Conservation (phyloP, 768 basidiomycete genomes). For the Kwoniella mangroviensis region DNA sequence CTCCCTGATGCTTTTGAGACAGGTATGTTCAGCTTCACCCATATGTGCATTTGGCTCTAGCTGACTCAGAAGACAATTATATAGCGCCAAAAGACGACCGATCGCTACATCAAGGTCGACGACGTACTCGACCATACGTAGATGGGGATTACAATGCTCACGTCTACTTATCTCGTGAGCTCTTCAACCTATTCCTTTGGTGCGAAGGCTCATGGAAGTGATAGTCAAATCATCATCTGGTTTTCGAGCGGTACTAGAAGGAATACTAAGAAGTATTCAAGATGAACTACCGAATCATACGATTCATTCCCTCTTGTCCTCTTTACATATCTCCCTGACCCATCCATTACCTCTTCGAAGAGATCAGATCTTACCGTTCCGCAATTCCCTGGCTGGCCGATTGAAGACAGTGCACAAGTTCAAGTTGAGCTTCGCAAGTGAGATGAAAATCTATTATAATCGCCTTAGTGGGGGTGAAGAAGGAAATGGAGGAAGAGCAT, state of each 20-base stretch:
- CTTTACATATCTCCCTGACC: conserved; percentile 81
- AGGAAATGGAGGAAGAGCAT: conserved; percentile 63
- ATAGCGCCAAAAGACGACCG: conserved; percentile 71
- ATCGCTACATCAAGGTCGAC: conserved; percentile 79
- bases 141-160: conserved; percentile 84
- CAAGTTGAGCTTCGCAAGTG: conserved; percentile 70
- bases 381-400: conserved; percentile 15
- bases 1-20: conserved; percentile 22
- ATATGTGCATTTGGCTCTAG: background rate
- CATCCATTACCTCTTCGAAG: conserved; percentile 78
- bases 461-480: conserved; percentile 60
- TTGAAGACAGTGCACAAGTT: conserved; percentile 18
- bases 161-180: conserved; percentile 70
- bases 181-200: background rate
- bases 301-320: conserved; percentile 16
- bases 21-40: conserved; percentile 2
- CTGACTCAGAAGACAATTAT: background rate
- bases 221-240: conserved; percentile 7
- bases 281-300: conserved; percentile 7
- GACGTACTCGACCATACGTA: conserved; percentile 74
- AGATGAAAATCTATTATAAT: conserved; percentile 65
- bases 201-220: background rate
- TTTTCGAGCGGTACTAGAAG: conserved; percentile 2
- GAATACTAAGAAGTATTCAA: conserved; percentile 1
- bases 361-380: conserved; percentile 64